Evolutionary conservation across 257 asterid species (phyloP), one percentile per base, ranked within the genome.

Genomic region (Jacaranda copaia): DNA sequence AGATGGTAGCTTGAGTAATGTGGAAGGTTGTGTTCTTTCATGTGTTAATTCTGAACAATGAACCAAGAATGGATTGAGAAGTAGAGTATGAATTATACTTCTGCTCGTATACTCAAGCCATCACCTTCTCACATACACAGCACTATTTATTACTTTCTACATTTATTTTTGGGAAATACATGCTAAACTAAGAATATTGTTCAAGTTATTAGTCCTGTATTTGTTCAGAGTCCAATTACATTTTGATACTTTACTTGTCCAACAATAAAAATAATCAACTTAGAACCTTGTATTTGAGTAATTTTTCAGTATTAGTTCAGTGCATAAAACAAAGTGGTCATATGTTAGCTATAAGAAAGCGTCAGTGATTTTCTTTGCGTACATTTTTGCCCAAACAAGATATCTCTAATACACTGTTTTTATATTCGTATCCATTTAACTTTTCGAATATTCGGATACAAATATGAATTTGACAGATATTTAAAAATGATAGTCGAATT

Each of bases 21-120:
- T 65, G 72, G 20, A 39, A 72, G 10, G 18, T n/a, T 10, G 64
- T 56, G 16, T 68, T 15, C 49, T 51, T 64, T 64, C 67, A 52
- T 15, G 51, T 32, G 0, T 4, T 16, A 46, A 2, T 57, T 48
- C 68, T 18, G 5, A 3, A 36, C 0, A 8, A 13, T 49, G 64
- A 46, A 68, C 59, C 39, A 6, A 2, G 49, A 8, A 15, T n/a
- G 15, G 25, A 42, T 49, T 62, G 61, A 32, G 61, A 74, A 16
- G 11, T 38, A 39, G 73, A 39, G n/a, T 51, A 12, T 64, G 60
- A 39, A 6, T 40, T 38, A 12, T 40, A 5, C 67, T 68, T 20
- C 14, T 1, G 8, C 18, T 45, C 15, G 16, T 36, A 13, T 58
- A 13, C 43, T 68, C 60, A 39, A 40, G 19, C 35, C 73, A 32